phyloP scores from a whole-genome alignment of 768 basidiomycete species.

The Suillus fuscotomentosus region DNA sequence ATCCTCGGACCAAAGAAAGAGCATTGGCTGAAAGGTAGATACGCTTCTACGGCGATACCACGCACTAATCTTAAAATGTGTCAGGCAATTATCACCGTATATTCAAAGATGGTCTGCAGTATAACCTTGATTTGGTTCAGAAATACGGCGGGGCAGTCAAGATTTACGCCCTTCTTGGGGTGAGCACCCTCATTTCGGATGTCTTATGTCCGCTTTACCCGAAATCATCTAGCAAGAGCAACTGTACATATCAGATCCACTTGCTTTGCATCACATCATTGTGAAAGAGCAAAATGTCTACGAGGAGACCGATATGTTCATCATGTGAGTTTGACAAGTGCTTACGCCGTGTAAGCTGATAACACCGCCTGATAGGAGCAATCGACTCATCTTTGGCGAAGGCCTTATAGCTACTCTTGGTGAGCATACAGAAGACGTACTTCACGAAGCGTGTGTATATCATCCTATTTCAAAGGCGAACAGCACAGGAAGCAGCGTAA shows the following conservation, averaged over 20 bases:
- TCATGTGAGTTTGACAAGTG: constrained; percentile 21
- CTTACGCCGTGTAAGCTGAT: background rate
- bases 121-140: constrained; percentile 28
- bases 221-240: constrained; percentile 19
- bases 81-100: constrained; percentile 33
- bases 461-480: constrained; percentile 18
- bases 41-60: no score
- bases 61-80: background rate
- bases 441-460: constrained; percentile 5
- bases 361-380: constrained; percentile 14
- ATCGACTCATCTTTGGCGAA: constrained; percentile 34
- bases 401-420: constrained; percentile 38
- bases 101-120: constrained; percentile 32
- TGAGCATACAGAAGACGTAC: constrained; percentile 9
- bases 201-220: constrained; percentile 1
- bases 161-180: constrained; percentile 35
- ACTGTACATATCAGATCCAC: constrained; percentile 38
- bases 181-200: constrained; percentile 9
- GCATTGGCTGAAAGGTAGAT: constrained; percentile 34
- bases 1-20: constrained; percentile 33
- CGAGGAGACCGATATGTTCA: constrained; percentile 37
- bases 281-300: constrained; percentile 36
- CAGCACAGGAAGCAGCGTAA: constrained; percentile 32
- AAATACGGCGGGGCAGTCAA: constrained; percentile 35
- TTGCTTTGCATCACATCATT: constrained; percentile 35